A percentile compares a stretch with the other conserved stretches of the same genome.
These are phyloP conservation scores for Dipteronia dyeriana DNA, from an alignment of 345 rosid species.

Conservation along the genomic window DNA sequence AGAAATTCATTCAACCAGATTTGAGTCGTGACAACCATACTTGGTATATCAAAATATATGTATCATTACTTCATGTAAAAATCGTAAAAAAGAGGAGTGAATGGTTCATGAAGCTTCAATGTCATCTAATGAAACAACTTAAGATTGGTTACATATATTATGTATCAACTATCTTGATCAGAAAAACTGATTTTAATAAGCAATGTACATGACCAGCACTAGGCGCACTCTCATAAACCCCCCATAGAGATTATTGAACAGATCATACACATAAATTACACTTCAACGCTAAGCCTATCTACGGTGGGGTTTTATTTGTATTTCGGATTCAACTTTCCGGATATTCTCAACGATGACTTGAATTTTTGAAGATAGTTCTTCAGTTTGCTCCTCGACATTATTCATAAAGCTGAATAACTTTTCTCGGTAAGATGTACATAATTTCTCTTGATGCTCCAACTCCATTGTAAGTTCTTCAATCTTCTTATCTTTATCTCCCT, in stretches of 20 bases:
- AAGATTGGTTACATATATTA: background rate
- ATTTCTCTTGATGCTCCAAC: conserved; percentile 55
- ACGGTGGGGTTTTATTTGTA: conserved; percentile 27
- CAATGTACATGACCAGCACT: conserved; percentile 12
- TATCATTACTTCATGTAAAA: background rate
- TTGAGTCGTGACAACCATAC: too few species aligned
- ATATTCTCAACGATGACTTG: conserved; percentile 53
- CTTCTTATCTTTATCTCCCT: conserved; percentile 75
- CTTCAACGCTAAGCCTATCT: conserved; percentile 32
- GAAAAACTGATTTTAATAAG: conserved; percentile 5
- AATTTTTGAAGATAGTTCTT: conserved; percentile 59
- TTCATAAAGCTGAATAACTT: conserved; percentile 55
- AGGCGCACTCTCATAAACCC: background rate
- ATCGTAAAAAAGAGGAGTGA: background rate
- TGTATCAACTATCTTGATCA: background rate
- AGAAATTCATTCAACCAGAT: too few species aligned
- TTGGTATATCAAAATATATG: too few species aligned
- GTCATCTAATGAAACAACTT: background rate
- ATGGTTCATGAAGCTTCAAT: background rate
- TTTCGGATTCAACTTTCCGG: conserved; percentile 56
- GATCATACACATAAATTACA: background rate
- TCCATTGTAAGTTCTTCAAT: conserved; percentile 61
- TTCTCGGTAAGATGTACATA: conserved; percentile 53
- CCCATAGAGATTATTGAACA: conserved; percentile 11
- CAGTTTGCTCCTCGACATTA: conserved; percentile 57